phyloP scores from a whole-genome alignment of 2,329 filamentous ascomycete genomes.

The Pseudophaeomoniella oleicola region DNA sequence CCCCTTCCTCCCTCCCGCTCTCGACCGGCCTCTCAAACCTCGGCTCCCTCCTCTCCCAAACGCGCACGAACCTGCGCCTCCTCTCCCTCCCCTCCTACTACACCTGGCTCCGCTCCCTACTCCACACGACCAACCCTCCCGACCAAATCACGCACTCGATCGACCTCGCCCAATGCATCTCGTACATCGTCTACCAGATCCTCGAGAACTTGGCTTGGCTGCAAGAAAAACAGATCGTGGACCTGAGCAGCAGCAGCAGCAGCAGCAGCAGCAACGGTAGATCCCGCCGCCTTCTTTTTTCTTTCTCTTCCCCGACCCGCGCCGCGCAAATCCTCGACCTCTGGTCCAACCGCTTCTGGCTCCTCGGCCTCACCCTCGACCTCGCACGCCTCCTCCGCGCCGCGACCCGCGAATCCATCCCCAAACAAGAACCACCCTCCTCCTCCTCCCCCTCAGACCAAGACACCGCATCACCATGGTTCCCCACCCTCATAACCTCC shows the following conservation, averaged over 20 bases:
- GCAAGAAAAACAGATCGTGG: slow-evolving; percentile 55
- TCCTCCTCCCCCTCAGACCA: slow-evolving; percentile 3
- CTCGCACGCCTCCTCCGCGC: too few relatives aligned
- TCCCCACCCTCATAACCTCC: slow-evolving; percentile 14
- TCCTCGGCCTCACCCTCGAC: slow-evolving; percentile 57
- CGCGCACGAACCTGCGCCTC: slow-evolving; percentile 39
- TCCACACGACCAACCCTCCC: slow-evolving; percentile 16
- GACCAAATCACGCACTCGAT: slow-evolving; percentile 37
- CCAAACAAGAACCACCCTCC: not conserved
- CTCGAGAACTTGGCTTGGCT: slow-evolving; percentile 78
- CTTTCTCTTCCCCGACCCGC: slow-evolving; percentile 49
- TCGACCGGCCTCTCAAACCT: slow-evolving; percentile 34
- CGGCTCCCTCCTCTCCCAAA: slow-evolving; percentile 32
- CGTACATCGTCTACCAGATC: slow-evolving; percentile 57
- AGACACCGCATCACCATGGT: slow-evolving; percentile 14
- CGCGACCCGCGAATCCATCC: too few relatives aligned
- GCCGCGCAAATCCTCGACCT: slow-evolving; percentile 22
- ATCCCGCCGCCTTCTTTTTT: slow-evolving; percentile 23
- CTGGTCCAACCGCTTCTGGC: slow-evolving; percentile 71
- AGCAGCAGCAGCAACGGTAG: too few relatives aligned
- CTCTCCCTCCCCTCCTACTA: slow-evolving; percentile 59
- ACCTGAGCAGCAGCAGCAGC: too few relatives aligned
- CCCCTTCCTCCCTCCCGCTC: slow-evolving; percentile 31
- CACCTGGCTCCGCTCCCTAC: slow-evolving; percentile 56
- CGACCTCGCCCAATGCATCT: slow-evolving; percentile 52